Conservation (phyloP, 306 rosid species). For the Pterocarpus santalinus region DNA sequence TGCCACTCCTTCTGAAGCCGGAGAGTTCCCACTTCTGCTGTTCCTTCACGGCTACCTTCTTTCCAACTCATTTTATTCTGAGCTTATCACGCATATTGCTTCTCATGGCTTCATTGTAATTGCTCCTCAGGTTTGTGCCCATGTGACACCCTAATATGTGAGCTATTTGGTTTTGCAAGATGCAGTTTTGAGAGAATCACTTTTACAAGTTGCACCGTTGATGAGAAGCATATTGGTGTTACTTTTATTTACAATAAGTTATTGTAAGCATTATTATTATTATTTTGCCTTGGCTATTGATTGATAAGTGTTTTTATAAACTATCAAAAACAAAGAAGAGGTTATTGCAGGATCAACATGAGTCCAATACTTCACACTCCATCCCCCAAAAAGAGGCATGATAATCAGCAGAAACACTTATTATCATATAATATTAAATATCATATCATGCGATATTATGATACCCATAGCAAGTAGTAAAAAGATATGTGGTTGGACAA, state of each 20-base stretch:
- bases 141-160: background rate
- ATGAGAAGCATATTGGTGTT: too few relatives aligned
- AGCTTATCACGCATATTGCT: constrained; percentile 77
- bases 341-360: background rate
- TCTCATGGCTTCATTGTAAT: constrained; percentile 92
- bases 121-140: constrained; percentile 75
- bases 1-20: constrained; percentile 69
- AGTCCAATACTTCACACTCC: background rate
- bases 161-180: background rate
- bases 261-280: too few relatives aligned
- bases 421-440: too few relatives aligned
- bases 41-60: constrained; percentile 80
- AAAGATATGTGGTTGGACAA: too few relatives aligned
- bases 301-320: background rate
- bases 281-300: background rate
- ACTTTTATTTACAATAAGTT: too few relatives aligned
- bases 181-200: background rate
- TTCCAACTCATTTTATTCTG: constrained; percentile 80
- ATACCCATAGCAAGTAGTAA: too few relatives aligned
- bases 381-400: too few relatives aligned
- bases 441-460: too few relatives aligned
- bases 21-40: constrained; percentile 69
- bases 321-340: background rate
- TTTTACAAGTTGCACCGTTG: background rate
- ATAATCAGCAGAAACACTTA: too few relatives aligned